Conservation (phyloP, 208 protist species). For the Leishmania turanica region DNA sequence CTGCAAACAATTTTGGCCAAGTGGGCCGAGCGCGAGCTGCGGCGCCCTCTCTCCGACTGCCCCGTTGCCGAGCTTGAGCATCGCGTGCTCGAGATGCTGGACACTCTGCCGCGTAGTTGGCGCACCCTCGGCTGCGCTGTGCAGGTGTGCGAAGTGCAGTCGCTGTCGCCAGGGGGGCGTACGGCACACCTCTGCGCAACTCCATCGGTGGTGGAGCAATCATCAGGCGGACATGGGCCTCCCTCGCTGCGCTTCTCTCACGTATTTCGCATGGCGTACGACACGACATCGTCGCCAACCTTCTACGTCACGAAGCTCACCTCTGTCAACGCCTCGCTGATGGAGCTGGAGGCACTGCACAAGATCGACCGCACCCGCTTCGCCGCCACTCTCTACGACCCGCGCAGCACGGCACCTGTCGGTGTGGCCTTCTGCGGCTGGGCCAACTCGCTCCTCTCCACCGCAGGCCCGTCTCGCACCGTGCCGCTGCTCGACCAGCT, state of each 20-base stretch:
- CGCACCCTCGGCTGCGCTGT: slow-evolving; percentile 53
- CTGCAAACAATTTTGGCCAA: slow-evolving; percentile 35
- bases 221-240: neutral
- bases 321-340: slow-evolving; percentile 47
- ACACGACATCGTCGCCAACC: neutral
- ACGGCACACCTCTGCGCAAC: slow-evolving; percentile 41
- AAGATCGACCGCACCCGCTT: slow-evolving; percentile 53
- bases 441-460: slow-evolving; percentile 29
- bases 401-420: slow-evolving; percentile 38
- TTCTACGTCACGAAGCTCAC: slow-evolving; percentile 63
- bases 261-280: slow-evolving; percentile 47
- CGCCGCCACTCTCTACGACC: slow-evolving; percentile 64
- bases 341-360: slow-evolving; percentile 54
- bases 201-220: slow-evolving; percentile 6
- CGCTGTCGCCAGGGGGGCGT: slow-evolving; percentile 29
- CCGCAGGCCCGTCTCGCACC: slow-evolving; percentile 9
- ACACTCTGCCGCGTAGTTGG: slow-evolving; percentile 48
- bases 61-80: slow-evolving; percentile 7
- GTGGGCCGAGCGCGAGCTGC: slow-evolving; percentile 34
- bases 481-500: slow-evolving; percentile 23
- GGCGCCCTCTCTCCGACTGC: neutral
- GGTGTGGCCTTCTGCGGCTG: slow-evolving; percentile 35
- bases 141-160: slow-evolving; percentile 66
- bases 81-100: slow-evolving; percentile 14
- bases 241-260: slow-evolving; percentile 51